Base-by-base conservation (phyloP, 2,329 filamentous ascomycete species). In the Xylaria sp. region DNA sequence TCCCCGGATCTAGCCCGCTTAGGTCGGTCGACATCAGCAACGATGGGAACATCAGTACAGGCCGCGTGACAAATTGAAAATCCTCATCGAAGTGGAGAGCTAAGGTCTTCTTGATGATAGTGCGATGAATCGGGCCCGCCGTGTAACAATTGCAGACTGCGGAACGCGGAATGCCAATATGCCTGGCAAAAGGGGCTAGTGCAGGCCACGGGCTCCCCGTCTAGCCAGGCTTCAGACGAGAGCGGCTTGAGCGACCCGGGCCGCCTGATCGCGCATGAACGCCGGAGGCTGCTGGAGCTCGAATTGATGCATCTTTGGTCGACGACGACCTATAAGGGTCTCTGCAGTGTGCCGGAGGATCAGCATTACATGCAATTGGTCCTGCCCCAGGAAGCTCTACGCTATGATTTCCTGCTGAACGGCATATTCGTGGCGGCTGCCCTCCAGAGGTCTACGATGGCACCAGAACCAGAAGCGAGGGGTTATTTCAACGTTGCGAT, bases 281-380 rank as follows among this genome's bases (percentile, higher is more conserved):
- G 64, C 8, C 70, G 68, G 0, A 69, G 74, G 28, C 66, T 74
- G 15, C 69, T 79, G 23, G 82, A 83, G 60, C 74, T 85, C 8
- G 82, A 84, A 61, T 69, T 85, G 46, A 83, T 84, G 79, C 81
- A 84, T 64, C 79, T 79, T 28, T 85, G 80, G 76, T 78, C 80
- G 1, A 82, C 78, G 0, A 76, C 75, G 17, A 83, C 81, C 0
- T 84, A 77, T 65, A 74, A 74, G 17, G 72, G 72, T 40, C 68
- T 79, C 37, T 74, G 67, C 21, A 78, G 77, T 38, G 75, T 82
- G 6, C 75, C 77, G 0, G 72, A 77, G 15, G 77, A 78, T 47
- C 57, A 66, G 15, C 64, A 73, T 5, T 76, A 78, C 58, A 72
- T 80, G 14, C 75, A 76, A 25, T 60, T 64, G 0, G 58, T 74